These are phyloP conservation scores for Nakazawaea ambrosiae DNA, from an alignment of 805 yeast species.

Conservation along the genomic window DNA sequence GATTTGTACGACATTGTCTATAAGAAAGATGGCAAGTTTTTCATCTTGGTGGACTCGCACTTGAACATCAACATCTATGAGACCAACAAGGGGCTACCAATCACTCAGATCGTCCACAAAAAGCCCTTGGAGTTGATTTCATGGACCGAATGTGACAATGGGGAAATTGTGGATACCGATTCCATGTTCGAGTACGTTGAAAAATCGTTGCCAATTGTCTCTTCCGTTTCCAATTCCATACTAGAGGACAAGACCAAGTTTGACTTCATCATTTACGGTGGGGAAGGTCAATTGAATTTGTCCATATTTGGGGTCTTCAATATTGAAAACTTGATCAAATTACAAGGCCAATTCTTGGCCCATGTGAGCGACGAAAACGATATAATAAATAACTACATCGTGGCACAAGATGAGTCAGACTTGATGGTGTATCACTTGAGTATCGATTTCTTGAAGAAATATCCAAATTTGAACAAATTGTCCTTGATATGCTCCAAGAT, in stretches of 20 bases:
- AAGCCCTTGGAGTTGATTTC: conserved; percentile 4
- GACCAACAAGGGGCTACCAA: conserved; percentile 21
- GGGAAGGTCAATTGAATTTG: conserved; percentile 17
- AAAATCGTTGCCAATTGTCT: conserved; percentile 16
- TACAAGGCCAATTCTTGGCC: conserved; percentile 13
- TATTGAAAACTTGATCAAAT: conserved; percentile 18
- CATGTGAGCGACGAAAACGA: conserved; percentile 13
- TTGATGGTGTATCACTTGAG: conserved; percentile 17
- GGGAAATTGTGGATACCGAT: conserved; percentile 11
- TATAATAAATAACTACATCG: conserved; percentile 19
- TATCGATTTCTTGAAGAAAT: conserved; percentile 20
- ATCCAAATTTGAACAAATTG: conserved; percentile 19
- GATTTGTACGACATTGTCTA: conserved; percentile 16
- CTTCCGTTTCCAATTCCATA: conserved; percentile 15
- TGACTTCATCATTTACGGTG: conserved; percentile 21
- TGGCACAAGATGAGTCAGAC: conserved; percentile 15
- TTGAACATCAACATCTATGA: conserved; percentile 22
- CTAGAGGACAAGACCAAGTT: conserved; percentile 20
- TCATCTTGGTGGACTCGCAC: conserved; percentile 19
- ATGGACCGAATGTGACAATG: conserved; percentile 18
- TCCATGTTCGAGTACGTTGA: conserved; percentile 19
- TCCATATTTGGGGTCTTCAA: conserved; percentile 28
- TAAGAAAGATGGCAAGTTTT: conserved; percentile 26
- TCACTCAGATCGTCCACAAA: conserved; percentile 15
- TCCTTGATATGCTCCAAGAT: conserved; percentile 28